Evolutionary conservation across 2,329 filamentous ascomycete genomes (phyloP), one percentile per base, ranked within the genome.

Genomic region (Neophaeococcomyces mojaviensis): DNA sequence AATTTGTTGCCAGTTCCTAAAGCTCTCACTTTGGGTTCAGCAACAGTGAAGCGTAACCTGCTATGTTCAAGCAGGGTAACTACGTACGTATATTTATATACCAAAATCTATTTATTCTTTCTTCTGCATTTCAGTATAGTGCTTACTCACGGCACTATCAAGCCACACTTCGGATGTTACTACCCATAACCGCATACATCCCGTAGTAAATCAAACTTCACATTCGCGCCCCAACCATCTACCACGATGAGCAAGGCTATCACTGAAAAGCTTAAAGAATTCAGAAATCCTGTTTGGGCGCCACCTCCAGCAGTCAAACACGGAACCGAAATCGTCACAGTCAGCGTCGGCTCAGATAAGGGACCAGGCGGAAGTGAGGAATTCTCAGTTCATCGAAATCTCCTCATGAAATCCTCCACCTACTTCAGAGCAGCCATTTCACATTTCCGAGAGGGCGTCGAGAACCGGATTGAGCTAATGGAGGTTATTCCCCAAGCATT

Each of bases 401-500:
- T 73, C 10, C 64, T 78, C 18, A 72, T 68, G 55, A 63, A 65
- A 32, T 64, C 65, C 19, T 74, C 72, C 20, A 53, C 63, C 32
- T 76, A 74, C 58, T 77, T 78, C 45, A 36, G 40, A 10, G 46
- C 48, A 2, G 28, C 43, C 4, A 19, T 16, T 15, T 40, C 51
- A 2, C 10, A 19, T 9, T 49, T 49, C 18, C 13, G n/a, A 3
- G 47, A 52, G 34, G 24, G 61, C 60, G 64, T 16, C 64, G 71
- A 31, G 65, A 67, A 48, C 61, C 76, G 51, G 31, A 55, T 69
- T 30, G 64, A 61, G 58, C 61, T 70, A 3, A 68, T 72, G 0
- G 64, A 65, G 49, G 72, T 78, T 57, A 68, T 68, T 1, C 62
- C 72, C 15, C 64, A 70, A 56, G 74, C 76, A 67, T 77, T 78